Percentiles rank a stretch among this genome's conserved stretches.
These are phyloP conservation scores for Saitozyma sp. DNA, from an alignment of 768 basidiomycete species.

Conservation along the genomic window DNA sequence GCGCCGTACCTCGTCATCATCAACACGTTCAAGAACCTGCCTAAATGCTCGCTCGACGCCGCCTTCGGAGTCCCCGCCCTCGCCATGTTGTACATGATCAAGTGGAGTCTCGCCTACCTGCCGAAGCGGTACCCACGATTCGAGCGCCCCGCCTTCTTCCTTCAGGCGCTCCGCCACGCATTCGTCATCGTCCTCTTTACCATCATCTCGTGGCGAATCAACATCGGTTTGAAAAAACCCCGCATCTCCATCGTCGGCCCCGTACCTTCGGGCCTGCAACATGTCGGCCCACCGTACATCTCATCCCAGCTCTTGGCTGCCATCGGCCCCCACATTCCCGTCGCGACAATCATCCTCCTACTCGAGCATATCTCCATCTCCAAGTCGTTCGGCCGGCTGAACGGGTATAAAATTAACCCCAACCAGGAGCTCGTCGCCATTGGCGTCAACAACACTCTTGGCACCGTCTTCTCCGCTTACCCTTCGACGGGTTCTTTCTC, in stretches of 20 bases:
- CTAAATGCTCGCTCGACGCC: conserved; percentile 69
- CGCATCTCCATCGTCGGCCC: conserved; percentile 79
- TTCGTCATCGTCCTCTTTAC: conserved; percentile 71
- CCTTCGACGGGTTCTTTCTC: conserved; percentile 98
- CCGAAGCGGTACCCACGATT: conserved; percentile 40
- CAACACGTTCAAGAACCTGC: conserved; percentile 83
- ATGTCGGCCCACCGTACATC: conserved; percentile 59
- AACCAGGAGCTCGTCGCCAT: conserved; percentile 96
- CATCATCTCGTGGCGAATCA: conserved; percentile 81
- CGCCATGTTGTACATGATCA: conserved; percentile 53
- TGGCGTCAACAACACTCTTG: conserved; percentile 91
- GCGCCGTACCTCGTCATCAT: conserved; percentile 85
- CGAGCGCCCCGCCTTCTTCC: conserved; percentile 67
- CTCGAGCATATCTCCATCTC: conserved; percentile 96
- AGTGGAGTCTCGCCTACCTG: conserved; percentile 44
- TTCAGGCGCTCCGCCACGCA: conserved; percentile 52
- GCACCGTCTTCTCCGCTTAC: conserved; percentile 85
- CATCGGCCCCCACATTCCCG: conserved; percentile 66
- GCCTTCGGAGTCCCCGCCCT: conserved; percentile 84
- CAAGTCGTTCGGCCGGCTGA: conserved; percentile 91
- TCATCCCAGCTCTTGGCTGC: conserved; percentile 63
- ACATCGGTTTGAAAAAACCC: conserved; percentile 64
- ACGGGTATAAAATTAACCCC: conserved; percentile 81
- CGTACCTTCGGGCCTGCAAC: conserved; percentile 72
- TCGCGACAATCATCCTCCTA: conserved; percentile 61